Evolutionary conservation across 805 yeast species (phyloP), one percentile per base, ranked within the genome.

Genomic region (Candida germanica): DNA sequence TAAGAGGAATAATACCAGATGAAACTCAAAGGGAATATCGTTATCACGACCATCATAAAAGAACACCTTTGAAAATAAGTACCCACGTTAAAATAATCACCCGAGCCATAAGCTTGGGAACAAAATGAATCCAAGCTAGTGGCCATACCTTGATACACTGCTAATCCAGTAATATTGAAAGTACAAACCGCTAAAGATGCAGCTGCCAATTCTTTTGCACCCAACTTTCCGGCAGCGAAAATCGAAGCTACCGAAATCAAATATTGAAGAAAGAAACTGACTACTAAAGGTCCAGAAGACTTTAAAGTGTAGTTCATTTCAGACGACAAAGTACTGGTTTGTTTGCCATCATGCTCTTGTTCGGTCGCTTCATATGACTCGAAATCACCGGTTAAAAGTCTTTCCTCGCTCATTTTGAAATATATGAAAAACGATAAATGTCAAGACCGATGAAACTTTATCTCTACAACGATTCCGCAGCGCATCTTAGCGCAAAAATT

Each of bases 61-160:
- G 79, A 68, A 44, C 89, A 83, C 46, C 86, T 68, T 53, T 84
- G 93, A 51, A 81, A 68, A 55, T 84, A 85, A 14, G 80, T 55
- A 0, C 94, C 93, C 2, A 86, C 93, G 40, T 77, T 67, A 26
- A 71, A 64, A 35, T 65, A 69, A 37, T 81, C 74, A 6, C 86
- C 85, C 5, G 89, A 80, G 6, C 94, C 94, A 53, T 71, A 86
- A 0, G 94, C 89, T 55, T 85, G 94, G 0, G 94, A 80, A 51
- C 91, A 83, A 19, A 85, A 66, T 0, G 93, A 83, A 54, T 86
- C 95, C 36, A 86, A 64, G 37, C 87, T 80, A 0, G 94, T 84
- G 1, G 93, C 77, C 47, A 85, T 73, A 4, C 95, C 95, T 52
- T 83, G 91, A 51, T 83, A 80, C 16, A 83, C 66, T 1, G 93